Percentiles rank a stretch among this genome's conserved stretches.
These are phyloP conservation scores for Lactarius hengduanensis DNA, from an alignment of 768 basidiomycete genomes.

Conservation along the genomic window DNA sequence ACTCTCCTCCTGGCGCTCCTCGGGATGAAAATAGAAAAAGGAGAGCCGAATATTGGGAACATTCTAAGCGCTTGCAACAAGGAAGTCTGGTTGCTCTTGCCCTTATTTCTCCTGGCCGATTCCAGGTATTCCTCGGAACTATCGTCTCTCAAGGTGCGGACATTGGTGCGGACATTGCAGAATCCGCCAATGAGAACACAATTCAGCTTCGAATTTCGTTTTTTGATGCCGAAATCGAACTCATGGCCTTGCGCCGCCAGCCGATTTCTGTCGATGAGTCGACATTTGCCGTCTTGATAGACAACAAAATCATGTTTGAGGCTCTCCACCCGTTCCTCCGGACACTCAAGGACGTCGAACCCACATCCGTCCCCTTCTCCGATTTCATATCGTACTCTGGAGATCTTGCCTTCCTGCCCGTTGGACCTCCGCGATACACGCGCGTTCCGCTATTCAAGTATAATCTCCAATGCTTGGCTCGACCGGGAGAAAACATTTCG, in stretches of 20 bases:
- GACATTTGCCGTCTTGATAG: conserved; percentile 24
- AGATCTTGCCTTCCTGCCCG: background rate
- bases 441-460: conserved; percentile 51
- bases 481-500: conserved; percentile 37
- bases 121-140: conserved; percentile 52
- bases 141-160: conserved; percentile 46
- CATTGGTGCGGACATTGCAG: conserved; percentile 46
- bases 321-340: conserved; percentile 25
- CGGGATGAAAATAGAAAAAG: conserved; percentile 40
- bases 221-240: conserved; percentile 58
- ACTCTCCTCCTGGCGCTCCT: conserved; percentile 57
- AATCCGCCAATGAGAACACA: conserved; percentile 40
- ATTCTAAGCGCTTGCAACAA: conserved; percentile 55
- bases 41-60: conserved; percentile 61
- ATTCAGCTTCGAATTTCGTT: conserved; percentile 56
- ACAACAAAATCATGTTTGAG: conserved; percentile 27
- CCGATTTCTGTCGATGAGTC: conserved; percentile 31
- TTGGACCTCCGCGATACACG: conserved; percentile 18
- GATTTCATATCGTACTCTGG: conserved; percentile 13
- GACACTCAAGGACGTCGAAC: conserved; percentile 25
- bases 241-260: conserved; percentile 43
- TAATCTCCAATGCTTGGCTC: conserved; percentile 49
- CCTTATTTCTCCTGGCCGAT: conserved; percentile 31
- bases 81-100: conserved; percentile 68
- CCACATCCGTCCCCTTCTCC: conserved; percentile 25